These are phyloP conservation scores for Rostrohypoxylon terebratum DNA, from an alignment of 495 filamentous ascomycete genomes.

Conservation along the genomic window DNA sequence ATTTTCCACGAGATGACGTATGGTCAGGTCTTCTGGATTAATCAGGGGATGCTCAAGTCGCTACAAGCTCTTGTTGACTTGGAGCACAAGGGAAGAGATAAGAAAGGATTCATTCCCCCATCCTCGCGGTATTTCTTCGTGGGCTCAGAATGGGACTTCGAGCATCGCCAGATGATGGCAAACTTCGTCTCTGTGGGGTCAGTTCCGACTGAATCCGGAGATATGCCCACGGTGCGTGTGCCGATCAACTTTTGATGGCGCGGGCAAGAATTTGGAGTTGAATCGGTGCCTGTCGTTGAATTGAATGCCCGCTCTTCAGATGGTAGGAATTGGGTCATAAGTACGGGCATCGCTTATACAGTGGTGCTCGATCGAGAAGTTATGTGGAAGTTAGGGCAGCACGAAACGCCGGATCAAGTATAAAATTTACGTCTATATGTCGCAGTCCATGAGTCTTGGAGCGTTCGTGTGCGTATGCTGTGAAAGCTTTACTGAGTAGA, in stretches of 20 bases:
- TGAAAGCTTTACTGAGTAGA: background rate
- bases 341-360: background rate
- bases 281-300: background rate
- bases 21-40: conserved; percentile 41
- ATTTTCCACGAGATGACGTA: conserved; percentile 36
- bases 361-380: background rate
- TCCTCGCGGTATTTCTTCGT: conserved; percentile 40
- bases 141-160: conserved; percentile 38
- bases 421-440: conserved; percentile 30
- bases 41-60: conserved; percentile 34
- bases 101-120: conserved; percentile 36
- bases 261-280: background rate
- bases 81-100: conserved; percentile 37
- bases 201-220: conserved; percentile 23
- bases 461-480: background rate
- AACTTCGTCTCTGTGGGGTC: conserved; percentile 28
- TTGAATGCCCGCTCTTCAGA: background rate
- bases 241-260: conserved; percentile 25
- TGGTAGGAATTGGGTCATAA: background rate
- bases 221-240: conserved; percentile 24
- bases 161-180: conserved; percentile 34
- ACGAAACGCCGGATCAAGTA: background rate
- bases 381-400: background rate
- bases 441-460: background rate
- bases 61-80: conserved; percentile 34